These are phyloP conservation scores for Lepiota brunneoincarnata DNA, from an alignment of 768 basidiomycete genomes.

Conservation along the genomic window DNA sequence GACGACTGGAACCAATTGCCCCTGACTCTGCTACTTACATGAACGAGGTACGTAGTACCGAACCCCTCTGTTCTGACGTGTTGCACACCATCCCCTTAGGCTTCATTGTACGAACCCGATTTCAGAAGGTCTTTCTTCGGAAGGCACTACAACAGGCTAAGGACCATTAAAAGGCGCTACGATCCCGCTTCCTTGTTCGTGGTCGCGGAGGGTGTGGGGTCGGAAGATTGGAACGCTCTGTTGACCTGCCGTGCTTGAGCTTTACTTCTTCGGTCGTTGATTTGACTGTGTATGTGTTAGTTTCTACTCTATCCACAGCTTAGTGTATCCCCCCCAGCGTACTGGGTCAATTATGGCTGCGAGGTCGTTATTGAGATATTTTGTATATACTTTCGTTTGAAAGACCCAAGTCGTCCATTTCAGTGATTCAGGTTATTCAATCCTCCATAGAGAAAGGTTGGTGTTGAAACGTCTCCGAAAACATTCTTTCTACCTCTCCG, in stretches of 20 bases:
- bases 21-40: constrained; percentile 41
- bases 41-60: constrained; percentile 39
- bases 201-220: constrained; percentile 43
- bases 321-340: no score
- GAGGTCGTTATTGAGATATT: no score
- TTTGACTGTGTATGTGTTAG: no score
- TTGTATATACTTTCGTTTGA: no score
- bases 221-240: constrained; percentile 44
- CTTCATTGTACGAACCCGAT: constrained; percentile 36
- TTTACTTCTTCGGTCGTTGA: not conserved
- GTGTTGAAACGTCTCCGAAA: no score
- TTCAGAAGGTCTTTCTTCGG: constrained; percentile 44
- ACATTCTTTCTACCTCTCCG: no score
- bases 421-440: no score
- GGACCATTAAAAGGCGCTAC: constrained; percentile 39
- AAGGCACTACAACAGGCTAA: constrained; percentile 34
- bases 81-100: constrained; percentile 23
- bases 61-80: not conserved
- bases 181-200: constrained; percentile 45
- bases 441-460: no score
- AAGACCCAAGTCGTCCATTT: no score
- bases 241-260: constrained; percentile 19
- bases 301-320: no score
- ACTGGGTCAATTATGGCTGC: no score
- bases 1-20: constrained; percentile 22